Evolutionary conservation across 768 basidiomycete genomes (phyloP).

Genomic region (Mycena albidolilacea): DNA sequence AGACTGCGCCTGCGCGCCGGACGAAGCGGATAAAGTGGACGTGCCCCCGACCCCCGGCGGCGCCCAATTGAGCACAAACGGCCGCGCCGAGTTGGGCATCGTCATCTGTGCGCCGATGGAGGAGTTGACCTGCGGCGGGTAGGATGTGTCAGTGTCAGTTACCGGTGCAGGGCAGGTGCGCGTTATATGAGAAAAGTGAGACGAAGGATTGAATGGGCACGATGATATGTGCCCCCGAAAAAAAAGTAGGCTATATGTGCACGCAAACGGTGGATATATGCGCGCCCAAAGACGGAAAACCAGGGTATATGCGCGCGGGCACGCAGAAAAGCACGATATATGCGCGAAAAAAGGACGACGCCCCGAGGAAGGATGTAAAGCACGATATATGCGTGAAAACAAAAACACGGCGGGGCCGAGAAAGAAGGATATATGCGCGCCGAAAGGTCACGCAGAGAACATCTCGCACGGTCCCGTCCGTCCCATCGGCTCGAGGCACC

Average conservation of each 20-base stretch:
- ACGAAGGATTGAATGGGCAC: not conserved
- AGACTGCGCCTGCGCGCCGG: not conserved
- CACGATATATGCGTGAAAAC: not conserved
- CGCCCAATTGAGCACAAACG: slow-evolving; percentile 89
- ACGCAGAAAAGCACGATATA: not conserved
- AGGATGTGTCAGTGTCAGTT: no score
- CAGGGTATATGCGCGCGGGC: no score
- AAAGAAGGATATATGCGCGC: no score
- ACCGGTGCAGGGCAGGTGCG: no score
- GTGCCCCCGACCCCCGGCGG: slow-evolving; percentile 48
- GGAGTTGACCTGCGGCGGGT: slow-evolving; percentile 72
- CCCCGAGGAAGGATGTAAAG: no score
- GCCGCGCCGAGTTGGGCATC: slow-evolving; percentile 91
- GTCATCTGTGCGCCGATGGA: slow-evolving; percentile 61
- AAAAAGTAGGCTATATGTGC: not conserved
- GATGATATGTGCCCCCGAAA: not conserved
- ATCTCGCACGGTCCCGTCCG: no score
- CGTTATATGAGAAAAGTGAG: not conserved
- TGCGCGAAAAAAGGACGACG: not conserved
- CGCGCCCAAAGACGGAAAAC: not conserved
- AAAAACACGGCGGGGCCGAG: not conserved
- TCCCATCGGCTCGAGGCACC: no score
- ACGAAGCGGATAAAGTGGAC: not conserved
- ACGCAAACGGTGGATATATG: not conserved
- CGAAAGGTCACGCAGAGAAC: not conserved